Evolutionary conservation across 2,329 filamentous ascomycete species (phyloP).

Genomic region (Parascedosporium putredinis): DNA sequence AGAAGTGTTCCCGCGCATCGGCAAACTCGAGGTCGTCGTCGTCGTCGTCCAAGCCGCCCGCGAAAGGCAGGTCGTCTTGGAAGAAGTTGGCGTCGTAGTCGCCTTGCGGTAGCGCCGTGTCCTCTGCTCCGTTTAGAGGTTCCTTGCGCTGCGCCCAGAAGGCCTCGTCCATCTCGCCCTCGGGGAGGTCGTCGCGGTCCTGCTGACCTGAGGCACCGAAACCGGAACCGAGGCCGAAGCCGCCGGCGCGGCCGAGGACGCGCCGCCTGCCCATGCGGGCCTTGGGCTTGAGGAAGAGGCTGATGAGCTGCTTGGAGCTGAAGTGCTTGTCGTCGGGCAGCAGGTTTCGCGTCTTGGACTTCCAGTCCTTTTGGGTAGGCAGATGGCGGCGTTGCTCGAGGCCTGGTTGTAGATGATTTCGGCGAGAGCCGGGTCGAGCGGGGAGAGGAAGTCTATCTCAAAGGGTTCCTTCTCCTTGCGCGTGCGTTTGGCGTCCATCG

Average conservation of each 20-base stretch:
- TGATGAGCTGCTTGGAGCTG: slow-evolving; percentile 81
- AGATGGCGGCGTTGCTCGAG: slow-evolving; percentile 69
- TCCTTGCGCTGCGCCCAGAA: slow-evolving; percentile 79
- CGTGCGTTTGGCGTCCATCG: slow-evolving; percentile 39
- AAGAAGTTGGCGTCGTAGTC: slow-evolving; percentile 98
- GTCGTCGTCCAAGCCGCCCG: slow-evolving; percentile 45
- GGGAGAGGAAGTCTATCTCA: slow-evolving; percentile 78
- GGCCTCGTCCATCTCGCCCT: slow-evolving; percentile 82
- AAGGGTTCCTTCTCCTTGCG: slow-evolving; percentile 96
- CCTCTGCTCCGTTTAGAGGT: slow-evolving; percentile 36
- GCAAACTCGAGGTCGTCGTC: slow-evolving; percentile 71
- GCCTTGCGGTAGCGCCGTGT: slow-evolving; percentile 50
- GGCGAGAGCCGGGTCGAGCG: slow-evolving; percentile 59
- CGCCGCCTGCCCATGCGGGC: slow-evolving; percentile 66
- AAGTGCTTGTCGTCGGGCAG: slow-evolving; percentile 98
- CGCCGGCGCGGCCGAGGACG: slow-evolving; percentile 13
- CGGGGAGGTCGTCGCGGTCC: slow-evolving; percentile 37
- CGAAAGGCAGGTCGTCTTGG: slow-evolving; percentile 71
- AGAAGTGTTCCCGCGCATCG: slow-evolving; percentile 71
- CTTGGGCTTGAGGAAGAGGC: slow-evolving; percentile 89
- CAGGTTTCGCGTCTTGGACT: slow-evolving; percentile 83
- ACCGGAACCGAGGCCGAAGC: slow-evolving; percentile 32
- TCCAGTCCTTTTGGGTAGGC: slow-evolving; percentile 91
- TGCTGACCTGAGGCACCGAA: slow-evolving; percentile 18
- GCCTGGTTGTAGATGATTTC: slow-evolving; percentile 76